These are phyloP conservation scores for Psilocybe azurescens DNA, from an alignment of 768 basidiomycete genomes.

Conservation along the genomic window DNA sequence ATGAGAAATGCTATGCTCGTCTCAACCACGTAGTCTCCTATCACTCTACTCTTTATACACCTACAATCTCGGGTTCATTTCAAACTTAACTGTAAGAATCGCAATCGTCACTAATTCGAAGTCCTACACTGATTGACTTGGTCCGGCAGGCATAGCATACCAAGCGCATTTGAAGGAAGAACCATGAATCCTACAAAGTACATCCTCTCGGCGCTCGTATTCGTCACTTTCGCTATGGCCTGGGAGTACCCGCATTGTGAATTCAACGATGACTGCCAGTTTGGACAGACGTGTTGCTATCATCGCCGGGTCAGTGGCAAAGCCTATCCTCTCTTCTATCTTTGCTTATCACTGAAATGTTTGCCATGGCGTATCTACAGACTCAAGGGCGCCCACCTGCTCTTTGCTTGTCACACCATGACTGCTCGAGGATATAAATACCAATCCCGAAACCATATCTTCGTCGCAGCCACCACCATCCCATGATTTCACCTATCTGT, in stretches of 20 bases:
- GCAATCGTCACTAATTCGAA: not conserved
- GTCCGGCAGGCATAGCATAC: not conserved
- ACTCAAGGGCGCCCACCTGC: slow-evolving; percentile 19
- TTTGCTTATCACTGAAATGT: not conserved
- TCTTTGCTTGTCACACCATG: slow-evolving; percentile 17
- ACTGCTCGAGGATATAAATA: slow-evolving; percentile 16
- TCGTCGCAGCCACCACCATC: not conserved
- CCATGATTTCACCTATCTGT: not conserved
- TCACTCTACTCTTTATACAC: not conserved
- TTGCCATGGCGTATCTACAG: slow-evolving; percentile 2
- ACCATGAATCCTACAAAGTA: slow-evolving; percentile 12
- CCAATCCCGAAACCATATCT: not conserved
- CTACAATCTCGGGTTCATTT: too few relatives aligned
- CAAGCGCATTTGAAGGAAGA: not conserved
- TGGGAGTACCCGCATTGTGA: slow-evolving; percentile 21
- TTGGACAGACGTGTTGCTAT: slow-evolving; percentile 16
- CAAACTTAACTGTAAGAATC: not conserved
- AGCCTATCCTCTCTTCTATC: not conserved
- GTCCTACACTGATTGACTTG: not conserved
- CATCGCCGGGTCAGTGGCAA: slow-evolving; percentile 17
- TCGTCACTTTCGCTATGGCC: slow-evolving; percentile 6
- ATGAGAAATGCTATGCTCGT: not conserved
- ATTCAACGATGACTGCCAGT: slow-evolving; percentile 12
- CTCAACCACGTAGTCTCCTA: slow-evolving; percentile 1
- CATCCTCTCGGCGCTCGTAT: slow-evolving; percentile 8